Conservation (phyloP, 1,139 yeast genomes). For the Geotrichum carabidarum region DNA sequence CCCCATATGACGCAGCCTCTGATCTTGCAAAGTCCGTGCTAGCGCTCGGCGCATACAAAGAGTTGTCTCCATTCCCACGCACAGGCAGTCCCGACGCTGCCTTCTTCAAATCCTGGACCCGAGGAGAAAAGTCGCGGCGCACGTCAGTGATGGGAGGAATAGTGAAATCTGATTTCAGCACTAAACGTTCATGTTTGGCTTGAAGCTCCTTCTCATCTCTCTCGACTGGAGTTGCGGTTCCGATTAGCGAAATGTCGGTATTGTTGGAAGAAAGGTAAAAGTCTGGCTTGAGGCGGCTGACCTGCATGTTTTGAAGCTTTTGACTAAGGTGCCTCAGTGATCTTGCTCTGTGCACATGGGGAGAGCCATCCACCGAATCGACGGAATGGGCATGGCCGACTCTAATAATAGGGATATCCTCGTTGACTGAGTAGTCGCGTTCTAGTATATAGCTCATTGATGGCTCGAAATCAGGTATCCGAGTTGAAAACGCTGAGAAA, state of each 20-base stretch:
- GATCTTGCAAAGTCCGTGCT: no score
- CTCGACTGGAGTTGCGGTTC: neutral
- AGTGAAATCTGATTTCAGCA: neutral
- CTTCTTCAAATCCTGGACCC: slow-evolving; percentile 10
- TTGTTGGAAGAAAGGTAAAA: neutral
- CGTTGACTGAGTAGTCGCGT: neutral
- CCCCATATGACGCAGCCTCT: no score
- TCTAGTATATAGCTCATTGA: slow-evolving; percentile 2
- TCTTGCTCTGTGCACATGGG: slow-evolving; percentile 1
- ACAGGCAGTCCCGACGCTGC: slow-evolving; percentile 12
- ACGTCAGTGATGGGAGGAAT: neutral
- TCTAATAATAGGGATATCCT: neutral
- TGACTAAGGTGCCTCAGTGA: slow-evolving; percentile 10
- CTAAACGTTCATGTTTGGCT: no score
- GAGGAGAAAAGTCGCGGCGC: slow-evolving; percentile 6
- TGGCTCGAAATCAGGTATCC: slow-evolving; percentile 1
- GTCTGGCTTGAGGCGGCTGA: neutral
- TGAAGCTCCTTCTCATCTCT: neutral
- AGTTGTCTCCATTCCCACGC: neutral
- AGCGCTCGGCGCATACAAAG: no score
- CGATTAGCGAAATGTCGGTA: neutral
- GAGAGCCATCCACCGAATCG: neutral
- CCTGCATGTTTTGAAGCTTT: neutral
- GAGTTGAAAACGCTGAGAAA: neutral
- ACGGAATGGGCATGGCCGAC: neutral